Conservation (phyloP, 768 basidiomycete species). For the Lanmaoa rubissima region DNA sequence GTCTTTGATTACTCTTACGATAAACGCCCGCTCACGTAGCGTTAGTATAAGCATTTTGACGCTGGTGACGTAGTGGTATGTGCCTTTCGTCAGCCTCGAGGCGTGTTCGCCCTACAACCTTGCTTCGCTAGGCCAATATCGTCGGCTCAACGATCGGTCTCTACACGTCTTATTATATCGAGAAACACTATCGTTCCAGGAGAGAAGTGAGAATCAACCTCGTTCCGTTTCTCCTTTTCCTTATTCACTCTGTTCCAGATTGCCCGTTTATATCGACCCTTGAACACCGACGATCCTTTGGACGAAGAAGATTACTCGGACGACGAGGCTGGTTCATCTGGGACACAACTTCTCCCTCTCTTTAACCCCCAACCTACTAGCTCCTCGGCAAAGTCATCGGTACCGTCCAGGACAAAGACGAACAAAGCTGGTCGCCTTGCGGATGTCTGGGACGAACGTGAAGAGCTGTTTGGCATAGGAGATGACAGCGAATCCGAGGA, state of each 20-base stretch:
- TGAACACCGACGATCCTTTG: conserved; percentile 49
- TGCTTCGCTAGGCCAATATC: conserved; percentile 58
- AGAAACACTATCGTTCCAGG: conserved; percentile 73
- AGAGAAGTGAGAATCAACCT: conserved; percentile 55
- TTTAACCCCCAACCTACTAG: conserved; percentile 24
- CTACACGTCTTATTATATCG: conserved; percentile 62
- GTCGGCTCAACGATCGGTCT: conserved; percentile 71
- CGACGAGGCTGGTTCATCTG: conserved; percentile 43
- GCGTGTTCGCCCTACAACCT: conserved; percentile 6
- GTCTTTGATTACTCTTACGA: conserved; percentile 16
- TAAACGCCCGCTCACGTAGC: conserved; percentile 1
- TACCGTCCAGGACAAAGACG: conserved; percentile 30
- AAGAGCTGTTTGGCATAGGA: conserved; percentile 71
- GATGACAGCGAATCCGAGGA: conserved; percentile 61
- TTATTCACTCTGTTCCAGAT: conserved; percentile 46
- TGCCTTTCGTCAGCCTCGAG: conserved; percentile 15
- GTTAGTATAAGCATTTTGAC: conserved; percentile 69
- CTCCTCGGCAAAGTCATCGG: conserved; percentile 19
- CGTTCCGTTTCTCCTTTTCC: neutral
- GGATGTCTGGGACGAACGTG: conserved; percentile 76
- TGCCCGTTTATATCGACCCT: conserved; percentile 71
- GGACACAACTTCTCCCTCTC: conserved; percentile 61
- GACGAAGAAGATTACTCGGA: conserved; percentile 49
- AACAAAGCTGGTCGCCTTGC: conserved; percentile 41
- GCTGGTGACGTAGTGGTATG: conserved; percentile 69